Base-by-base conservation (phyloP, 805 yeast species). In the Lachancea cidri region DNA sequence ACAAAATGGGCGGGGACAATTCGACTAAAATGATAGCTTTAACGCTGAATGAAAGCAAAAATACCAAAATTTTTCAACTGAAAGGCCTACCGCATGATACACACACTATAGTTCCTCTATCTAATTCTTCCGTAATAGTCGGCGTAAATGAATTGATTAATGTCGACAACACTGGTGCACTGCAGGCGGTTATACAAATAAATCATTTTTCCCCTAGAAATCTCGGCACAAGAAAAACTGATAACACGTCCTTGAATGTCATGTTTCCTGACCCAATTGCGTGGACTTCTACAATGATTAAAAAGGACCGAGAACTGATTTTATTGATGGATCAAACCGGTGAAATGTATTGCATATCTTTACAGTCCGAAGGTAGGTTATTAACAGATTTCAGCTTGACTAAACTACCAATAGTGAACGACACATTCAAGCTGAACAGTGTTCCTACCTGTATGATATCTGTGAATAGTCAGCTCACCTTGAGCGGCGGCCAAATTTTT, bases 111-210 rank as follows among this genome's bases (percentile, higher is more conserved):
- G 61, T 83, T 7, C 81, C 96, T 0, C 65, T 87, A 25, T 70
- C 76, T 1, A 67, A 70, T 2, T 96, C 97, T 0, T 66, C 79
- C 35, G 62, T 88, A 5, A 50, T 77, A 4, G 40, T 86, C 3
- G 96, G 97, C 1, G 73, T 83, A 27, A 88, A 89, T 57, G 85
- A 83, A 52, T 50, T 89, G 6, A 65, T 86, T 8, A 89, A 86
- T 60, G 74, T 87, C 14, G 96, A 89, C 55, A 78, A 86, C 29
- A 47, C 61, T 0, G 83, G 83, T 16, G 62, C 60, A 11, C 49
- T 76, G 14, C 71, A 64, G 43, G 55, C 65, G n/a, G 41, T 46
- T 2, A 57, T 61, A 15, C 29, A 45, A 8, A 25, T 57, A 17
- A 61, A 61, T 39, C 41, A 60, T 18, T 60, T 37, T 57, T 72